These are phyloP conservation scores for Monilinia polystroma DNA, from an alignment of 2,329 filamentous ascomycete genomes.

Conservation along the genomic window DNA sequence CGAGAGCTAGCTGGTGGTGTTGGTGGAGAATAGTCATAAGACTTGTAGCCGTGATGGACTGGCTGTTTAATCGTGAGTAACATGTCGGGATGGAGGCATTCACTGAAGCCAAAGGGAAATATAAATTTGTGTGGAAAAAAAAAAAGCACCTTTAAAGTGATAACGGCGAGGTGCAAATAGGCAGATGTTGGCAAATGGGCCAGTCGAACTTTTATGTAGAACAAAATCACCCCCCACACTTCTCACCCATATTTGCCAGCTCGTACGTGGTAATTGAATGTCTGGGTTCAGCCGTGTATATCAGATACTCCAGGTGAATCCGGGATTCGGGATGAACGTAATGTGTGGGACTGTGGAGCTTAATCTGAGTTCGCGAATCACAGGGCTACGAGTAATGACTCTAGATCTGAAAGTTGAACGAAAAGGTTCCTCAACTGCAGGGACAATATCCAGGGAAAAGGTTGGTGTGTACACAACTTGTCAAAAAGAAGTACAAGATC, in stretches of 20 bases:
- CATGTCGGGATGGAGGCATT: conserved; percentile 42
- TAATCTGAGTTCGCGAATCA: conserved; percentile 36
- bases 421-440: conserved; percentile 30
- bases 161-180: conserved; percentile 29
- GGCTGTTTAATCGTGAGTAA: conserved; percentile 53
- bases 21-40: conserved; percentile 49
- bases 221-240: conserved; percentile 35
- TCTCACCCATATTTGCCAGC: conserved; percentile 31
- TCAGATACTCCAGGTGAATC: conserved; percentile 30
- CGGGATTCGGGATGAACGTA: conserved; percentile 32
- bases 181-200: conserved; percentile 31
- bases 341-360: conserved; percentile 31
- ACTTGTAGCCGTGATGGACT: conserved; percentile 48
- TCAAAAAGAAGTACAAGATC: conserved; percentile 28
- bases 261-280: conserved; percentile 35
- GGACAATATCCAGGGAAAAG: conserved; percentile 33
- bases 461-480: conserved; percentile 31
- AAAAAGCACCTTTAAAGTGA: conserved; percentile 35
- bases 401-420: conserved; percentile 33
- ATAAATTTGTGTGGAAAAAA: conserved; percentile 34
- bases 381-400: conserved; percentile 31
- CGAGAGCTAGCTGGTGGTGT: conserved; percentile 44
- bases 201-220: conserved; percentile 36
- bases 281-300: conserved; percentile 26
- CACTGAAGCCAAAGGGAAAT: conserved; percentile 37